phyloP scores from a whole-genome alignment of 768 basidiomycete species.

The Amanita muscaria region DNA sequence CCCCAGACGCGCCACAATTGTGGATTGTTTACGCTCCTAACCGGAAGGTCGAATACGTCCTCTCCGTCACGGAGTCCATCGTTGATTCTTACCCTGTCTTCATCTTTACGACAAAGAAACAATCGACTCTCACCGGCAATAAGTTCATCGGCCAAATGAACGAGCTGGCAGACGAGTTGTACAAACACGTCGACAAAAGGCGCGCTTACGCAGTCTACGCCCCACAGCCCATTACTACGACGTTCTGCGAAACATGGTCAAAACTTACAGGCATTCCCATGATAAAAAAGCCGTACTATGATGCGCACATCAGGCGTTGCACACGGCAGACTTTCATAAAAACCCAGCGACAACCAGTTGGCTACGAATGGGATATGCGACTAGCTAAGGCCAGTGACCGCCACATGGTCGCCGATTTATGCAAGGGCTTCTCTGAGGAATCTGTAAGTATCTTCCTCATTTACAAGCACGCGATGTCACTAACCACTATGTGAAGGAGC shows the following conservation, averaged over 20 bases:
- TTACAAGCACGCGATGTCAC: constrained; percentile 3
- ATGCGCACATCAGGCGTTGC: constrained; percentile 49
- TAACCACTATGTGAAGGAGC: constrained; percentile 34
- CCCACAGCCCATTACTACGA: constrained; percentile 32
- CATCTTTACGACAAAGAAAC: constrained; percentile 40
- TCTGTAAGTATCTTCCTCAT: constrained; percentile 38
- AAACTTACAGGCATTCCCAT: constrained; percentile 31
- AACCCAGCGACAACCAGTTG: not conserved
- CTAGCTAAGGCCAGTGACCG: constrained; percentile 33
- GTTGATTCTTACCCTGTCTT: constrained; percentile 62
- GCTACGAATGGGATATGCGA: constrained; percentile 25
- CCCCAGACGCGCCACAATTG: constrained; percentile 14
- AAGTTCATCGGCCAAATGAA: constrained; percentile 32
- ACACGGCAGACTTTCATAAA: constrained; percentile 32
- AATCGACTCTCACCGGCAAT: constrained; percentile 26
- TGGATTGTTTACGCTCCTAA: constrained; percentile 27
- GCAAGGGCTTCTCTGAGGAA: constrained; percentile 45
- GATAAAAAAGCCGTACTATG: constrained; percentile 49
- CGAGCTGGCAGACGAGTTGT: constrained; percentile 33
- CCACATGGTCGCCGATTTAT: constrained; percentile 34
- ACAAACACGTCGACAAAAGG: constrained; percentile 21
- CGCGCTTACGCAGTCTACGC: constrained; percentile 65
- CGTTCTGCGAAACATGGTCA: constrained; percentile 44
- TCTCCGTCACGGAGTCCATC: constrained; percentile 48
- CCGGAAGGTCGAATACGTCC: constrained; percentile 37